Percentiles rank a stretch among this genome's conserved stretches.
Evolutionary conservation across 495 filamentous ascomycete species (phyloP).

Genomic region (Venustampulla echinocandica): DNA sequence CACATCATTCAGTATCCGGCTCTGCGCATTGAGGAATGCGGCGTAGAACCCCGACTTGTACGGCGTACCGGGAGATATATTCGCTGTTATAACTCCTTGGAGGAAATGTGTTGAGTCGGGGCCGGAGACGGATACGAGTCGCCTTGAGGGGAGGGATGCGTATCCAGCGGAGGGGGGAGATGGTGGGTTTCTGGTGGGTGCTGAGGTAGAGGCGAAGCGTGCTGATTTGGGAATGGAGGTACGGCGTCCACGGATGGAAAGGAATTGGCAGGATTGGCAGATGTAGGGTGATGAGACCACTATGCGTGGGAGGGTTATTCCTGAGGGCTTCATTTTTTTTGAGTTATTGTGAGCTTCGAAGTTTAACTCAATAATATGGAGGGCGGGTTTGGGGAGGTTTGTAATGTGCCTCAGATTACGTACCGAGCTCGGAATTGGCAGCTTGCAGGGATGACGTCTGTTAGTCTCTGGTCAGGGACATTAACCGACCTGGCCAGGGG

Average conservation of each 20-base stretch:
- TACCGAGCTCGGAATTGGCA: too few relatives aligned
- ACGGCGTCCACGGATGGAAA: neutral
- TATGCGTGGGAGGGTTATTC: neutral
- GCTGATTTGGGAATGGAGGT: neutral
- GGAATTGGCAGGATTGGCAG: slow-evolving; percentile 10
- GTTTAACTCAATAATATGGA: too few relatives aligned
- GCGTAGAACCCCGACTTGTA: slow-evolving; percentile 53
- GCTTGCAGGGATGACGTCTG: too few relatives aligned
- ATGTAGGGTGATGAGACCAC: slow-evolving; percentile 4
- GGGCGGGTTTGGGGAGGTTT: neutral
- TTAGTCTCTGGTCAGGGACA: too few relatives aligned
- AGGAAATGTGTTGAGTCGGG: slow-evolving; percentile 73
- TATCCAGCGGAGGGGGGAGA: slow-evolving; percentile 37
- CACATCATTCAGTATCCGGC: slow-evolving; percentile 76
- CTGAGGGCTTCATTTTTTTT: slow-evolving; percentile 15
- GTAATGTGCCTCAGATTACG: slow-evolving; percentile 6
- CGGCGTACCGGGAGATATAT: slow-evolving; percentile 42
- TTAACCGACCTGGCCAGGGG: too few relatives aligned
- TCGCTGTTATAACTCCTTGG: slow-evolving; percentile 76
- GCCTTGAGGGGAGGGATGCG: slow-evolving; percentile 55
- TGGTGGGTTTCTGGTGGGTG: slow-evolving; percentile 4
- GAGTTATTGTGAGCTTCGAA: neutral
- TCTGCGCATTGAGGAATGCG: slow-evolving; percentile 78
- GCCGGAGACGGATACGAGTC: slow-evolving; percentile 70
- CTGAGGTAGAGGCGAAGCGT: neutral